Conservation (phyloP, 2,329 filamentous ascomycete genomes). For the Pseudogymnoascus sp. region DNA sequence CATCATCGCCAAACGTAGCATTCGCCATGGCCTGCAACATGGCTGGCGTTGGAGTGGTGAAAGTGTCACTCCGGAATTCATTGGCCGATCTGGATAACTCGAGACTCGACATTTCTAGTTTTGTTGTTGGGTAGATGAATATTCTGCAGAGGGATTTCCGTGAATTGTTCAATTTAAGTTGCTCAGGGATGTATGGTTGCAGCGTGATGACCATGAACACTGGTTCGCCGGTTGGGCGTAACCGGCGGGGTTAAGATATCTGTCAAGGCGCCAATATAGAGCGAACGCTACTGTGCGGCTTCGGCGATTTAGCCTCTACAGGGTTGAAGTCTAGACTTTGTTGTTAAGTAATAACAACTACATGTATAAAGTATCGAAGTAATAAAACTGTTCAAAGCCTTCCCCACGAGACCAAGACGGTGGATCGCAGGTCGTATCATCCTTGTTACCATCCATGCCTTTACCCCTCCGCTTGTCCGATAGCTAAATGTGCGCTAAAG, state of each 20-base stretch:
- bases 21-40: conserved; percentile 75
- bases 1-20: conserved; percentile 73
- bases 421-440: not conserved
- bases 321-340: not conserved
- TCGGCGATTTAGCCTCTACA: not conserved
- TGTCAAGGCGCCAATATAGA: not conserved
- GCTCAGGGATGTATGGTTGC: not conserved
- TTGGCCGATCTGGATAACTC: not conserved
- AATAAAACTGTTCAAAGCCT: not conserved
- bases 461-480: not conserved
- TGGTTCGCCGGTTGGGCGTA: not conserved
- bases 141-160: not conserved
- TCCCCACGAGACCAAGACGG: not conserved
- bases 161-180: not conserved
- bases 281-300: not conserved
- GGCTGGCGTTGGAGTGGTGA: conserved; percentile 66
- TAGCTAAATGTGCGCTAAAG: not conserved
- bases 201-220: not conserved
- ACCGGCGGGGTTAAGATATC: not conserved
- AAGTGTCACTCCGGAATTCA: conserved; percentile 43
- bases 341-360: not conserved
- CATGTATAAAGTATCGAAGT: not conserved
- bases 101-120: not conserved
- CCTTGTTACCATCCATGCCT: not conserved
- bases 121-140: not conserved